Evolutionary conservation across 306 rosid species (phyloP).

Genomic region (Fragaria vesca): DNA sequence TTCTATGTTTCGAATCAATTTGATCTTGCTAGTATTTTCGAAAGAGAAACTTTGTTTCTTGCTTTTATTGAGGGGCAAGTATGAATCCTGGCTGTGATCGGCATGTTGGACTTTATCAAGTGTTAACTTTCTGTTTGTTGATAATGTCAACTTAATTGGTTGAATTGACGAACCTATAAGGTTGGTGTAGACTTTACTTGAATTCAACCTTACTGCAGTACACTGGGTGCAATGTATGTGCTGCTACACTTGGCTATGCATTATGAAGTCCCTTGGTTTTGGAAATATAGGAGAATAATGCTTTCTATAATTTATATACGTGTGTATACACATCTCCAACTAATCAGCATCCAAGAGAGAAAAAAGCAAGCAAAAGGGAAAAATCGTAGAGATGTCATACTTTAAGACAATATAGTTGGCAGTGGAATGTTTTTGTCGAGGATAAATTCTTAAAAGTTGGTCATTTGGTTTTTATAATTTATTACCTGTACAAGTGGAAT

Average conservation of each 20-base stretch:
- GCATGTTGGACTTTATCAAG: background rate
- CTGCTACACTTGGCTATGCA: background rate
- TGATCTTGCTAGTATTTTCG: background rate
- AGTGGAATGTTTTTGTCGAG: constrained; percentile 6
- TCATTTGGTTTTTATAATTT: background rate
- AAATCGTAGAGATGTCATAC: background rate
- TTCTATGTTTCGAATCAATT: background rate
- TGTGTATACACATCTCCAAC: background rate
- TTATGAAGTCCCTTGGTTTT: background rate
- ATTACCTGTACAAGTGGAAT: constrained; percentile 2
- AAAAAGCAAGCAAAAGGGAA: background rate
- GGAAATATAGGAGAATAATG: background rate
- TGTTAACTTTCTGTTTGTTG: background rate
- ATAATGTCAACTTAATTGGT: background rate
- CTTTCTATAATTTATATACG: background rate
- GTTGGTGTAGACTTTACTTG: background rate
- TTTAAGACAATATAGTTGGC: background rate
- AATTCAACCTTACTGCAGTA: constrained; percentile 7
- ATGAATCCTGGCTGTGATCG: background rate
- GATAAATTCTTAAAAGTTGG: constrained; percentile 1
- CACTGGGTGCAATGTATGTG: background rate
- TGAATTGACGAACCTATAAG: background rate
- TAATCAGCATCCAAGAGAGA: background rate
- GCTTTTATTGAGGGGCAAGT: background rate
- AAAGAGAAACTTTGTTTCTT: background rate